Evolutionary conservation across 345 rosid genomes (phyloP).

Genomic region (Eucalyptus tenuipes): DNA sequence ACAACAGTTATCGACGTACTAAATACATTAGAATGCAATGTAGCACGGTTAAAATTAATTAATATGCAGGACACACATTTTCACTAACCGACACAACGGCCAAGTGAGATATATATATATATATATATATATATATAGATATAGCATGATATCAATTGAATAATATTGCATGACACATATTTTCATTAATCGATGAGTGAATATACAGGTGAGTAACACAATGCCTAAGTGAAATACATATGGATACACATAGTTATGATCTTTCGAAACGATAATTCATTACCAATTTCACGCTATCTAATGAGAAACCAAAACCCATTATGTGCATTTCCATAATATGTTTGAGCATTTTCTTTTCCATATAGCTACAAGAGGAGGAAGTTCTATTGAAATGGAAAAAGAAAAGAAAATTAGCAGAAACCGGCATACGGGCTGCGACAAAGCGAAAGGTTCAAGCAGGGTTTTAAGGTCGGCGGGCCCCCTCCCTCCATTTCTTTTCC

Average conservation of each 20-base stretch:
- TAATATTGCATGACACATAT: too few relatives aligned
- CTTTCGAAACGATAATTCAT: neutral
- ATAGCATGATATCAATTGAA: fast-evolving
- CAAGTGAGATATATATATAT: neutral
- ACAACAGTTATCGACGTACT: fast-evolving
- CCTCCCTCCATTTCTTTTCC: neutral
- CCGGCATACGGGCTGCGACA: neutral
- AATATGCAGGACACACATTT: too few relatives aligned
- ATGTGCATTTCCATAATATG: fast-evolving
- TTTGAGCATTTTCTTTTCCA: neutral
- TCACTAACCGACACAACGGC: fast-evolving
- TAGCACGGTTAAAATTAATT: too few relatives aligned
- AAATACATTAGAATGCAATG: fast-evolving
- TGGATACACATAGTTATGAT: fast-evolving
- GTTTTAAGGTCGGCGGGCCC: constrained; percentile 29
- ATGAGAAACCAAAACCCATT: neutral
- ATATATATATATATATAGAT: fast-evolving
- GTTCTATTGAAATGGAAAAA: neutral
- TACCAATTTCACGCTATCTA: neutral
- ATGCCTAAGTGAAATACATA: fast-evolving
- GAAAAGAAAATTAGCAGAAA: neutral
- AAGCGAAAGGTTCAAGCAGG: constrained; percentile 33
- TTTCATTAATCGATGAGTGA: neutral
- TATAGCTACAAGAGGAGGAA: neutral
- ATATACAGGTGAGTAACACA: fast-evolving